Percentiles rank a stretch among this genome's conserved stretches.
These are phyloP conservation scores for Domatiomyces globalis DNA, from an alignment of 2,329 filamentous ascomycete species.

Conservation along the genomic window DNA sequence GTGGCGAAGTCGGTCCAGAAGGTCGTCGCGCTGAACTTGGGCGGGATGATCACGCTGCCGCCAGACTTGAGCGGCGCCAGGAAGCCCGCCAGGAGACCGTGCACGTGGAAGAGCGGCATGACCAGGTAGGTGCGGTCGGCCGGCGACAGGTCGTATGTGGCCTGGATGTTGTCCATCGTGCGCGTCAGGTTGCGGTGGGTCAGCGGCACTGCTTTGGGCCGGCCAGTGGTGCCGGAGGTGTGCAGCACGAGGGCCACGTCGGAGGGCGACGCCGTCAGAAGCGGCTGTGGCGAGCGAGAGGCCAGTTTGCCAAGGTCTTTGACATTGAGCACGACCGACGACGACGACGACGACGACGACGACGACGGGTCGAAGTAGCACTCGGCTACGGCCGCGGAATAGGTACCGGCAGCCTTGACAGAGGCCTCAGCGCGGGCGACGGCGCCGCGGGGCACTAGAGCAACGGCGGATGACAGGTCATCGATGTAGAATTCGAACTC, in stretches of 20 bases:
- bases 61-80: constrained; percentile 62
- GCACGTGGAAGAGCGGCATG: constrained; percentile 84
- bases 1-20: constrained; percentile 69
- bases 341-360: constrained; percentile 39
- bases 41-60: constrained; percentile 64
- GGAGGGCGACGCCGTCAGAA: constrained; percentile 51
- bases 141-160: constrained; percentile 58
- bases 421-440: constrained; percentile 53
- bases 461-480: constrained; percentile 64
- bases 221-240: constrained; percentile 71
- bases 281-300: constrained; percentile 32
- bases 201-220: constrained; percentile 60
- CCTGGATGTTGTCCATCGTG: constrained; percentile 71
- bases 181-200: constrained; percentile 67
- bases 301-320: constrained; percentile 59
- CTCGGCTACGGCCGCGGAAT: constrained; percentile 72
- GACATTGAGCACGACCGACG: constrained; percentile 60
- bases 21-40: constrained; percentile 64
- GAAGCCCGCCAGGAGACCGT: constrained; percentile 72
- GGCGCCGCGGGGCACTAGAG: constrained; percentile 60
- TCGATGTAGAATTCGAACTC: constrained; percentile 90
- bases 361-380: constrained; percentile 60
- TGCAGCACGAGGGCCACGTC: constrained; percentile 72
- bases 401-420: constrained; percentile 63
- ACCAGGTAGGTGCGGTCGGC: constrained; percentile 70